Evolutionary conservation across 192 early-diverging fungal genomes (phyloP), one percentile per base, ranked within the genome.

Genomic region (Coemansia sp.): DNA sequence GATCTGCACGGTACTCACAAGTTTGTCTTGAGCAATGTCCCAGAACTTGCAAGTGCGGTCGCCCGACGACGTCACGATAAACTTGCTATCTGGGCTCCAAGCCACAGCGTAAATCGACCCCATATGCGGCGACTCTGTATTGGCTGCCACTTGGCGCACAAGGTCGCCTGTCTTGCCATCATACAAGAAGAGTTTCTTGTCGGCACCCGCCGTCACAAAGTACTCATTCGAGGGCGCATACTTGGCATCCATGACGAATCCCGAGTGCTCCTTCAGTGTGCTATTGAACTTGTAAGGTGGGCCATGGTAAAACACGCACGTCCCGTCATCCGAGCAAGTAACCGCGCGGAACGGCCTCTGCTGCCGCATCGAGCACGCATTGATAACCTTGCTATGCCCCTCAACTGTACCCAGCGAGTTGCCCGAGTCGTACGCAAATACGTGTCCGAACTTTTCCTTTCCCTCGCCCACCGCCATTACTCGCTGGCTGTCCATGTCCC

Each of bases 391-490:
- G 80, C 88, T 89, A 78, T 99, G 97, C 10, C 96, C 97, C 68
- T 85, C 89, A 51, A 98, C 93, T 71, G 94, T 92, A 49, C 97
- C 97, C 36, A 92, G 90, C 8, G 95, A 94, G 22, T 95, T 95
- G 27, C 93, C 92, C 11, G 91, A 81, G 82, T 98, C 97, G 68
- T 91, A 94, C 51, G 92, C 78, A 80, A 98, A 96, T 0, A 96
- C 93, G 63, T 94, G 94, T 5, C 92, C 97, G 70, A 91, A 96
- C 86, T 82, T 85, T 72, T 94, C 94, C 77, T 90, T 94, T 62
- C 97, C 97, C 55, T 96, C 93, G 57, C 97, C 97, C 4, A 97
- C 97, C 24, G 93, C 97, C 78, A 99, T 91, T n/a, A 99, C 80
- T 29, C 97, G 89, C 85, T 99, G 94, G 86, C 92, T 95, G 68